Conservation (phyloP, 306 rosid species). For the Fragaria ananassa region DNA sequence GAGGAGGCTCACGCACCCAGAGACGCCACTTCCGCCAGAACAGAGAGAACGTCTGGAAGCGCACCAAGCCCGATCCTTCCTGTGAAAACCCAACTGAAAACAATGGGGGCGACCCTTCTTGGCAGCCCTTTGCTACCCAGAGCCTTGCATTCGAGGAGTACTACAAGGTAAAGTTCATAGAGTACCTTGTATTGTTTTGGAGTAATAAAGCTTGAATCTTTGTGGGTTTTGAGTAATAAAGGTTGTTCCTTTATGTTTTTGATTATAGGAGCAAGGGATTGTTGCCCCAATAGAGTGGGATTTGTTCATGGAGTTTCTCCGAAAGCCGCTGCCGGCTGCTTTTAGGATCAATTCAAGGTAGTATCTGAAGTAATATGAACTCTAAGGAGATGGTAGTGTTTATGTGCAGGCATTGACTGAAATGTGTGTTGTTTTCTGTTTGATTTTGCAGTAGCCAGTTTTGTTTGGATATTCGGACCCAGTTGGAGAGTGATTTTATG, state of each 20-base stretch:
- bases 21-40: conserved; percentile 69
- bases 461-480: conserved; percentile 62
- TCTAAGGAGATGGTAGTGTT: background rate
- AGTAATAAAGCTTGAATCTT: background rate
- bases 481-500: conserved; percentile 74
- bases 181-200: background rate
- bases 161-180: conserved; percentile 46
- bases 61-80: conserved; percentile 59
- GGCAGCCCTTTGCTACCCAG: conserved; percentile 77
- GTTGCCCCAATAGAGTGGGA: conserved; percentile 71
- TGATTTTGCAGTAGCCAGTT: conserved; percentile 77
- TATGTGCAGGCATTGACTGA: conserved; percentile 6
- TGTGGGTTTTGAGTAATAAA: background rate
- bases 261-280: conserved; percentile 51
- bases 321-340: conserved; percentile 85
- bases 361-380: background rate
- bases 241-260: background rate
- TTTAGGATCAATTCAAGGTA: conserved; percentile 91
- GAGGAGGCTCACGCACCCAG: conserved; percentile 77
- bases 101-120: conserved; percentile 27
- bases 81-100: conserved; percentile 19
- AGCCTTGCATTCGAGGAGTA: conserved; percentile 62
- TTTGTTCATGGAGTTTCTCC: conserved; percentile 57
- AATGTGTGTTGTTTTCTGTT: conserved; percentile 7
- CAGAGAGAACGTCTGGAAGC: conserved; percentile 96